Percentiles rank a stretch among this genome's conserved stretches.
Evolutionary conservation across 2,329 filamentous ascomycete genomes (phyloP).

Genomic region (Sporothrix phasma): DNA sequence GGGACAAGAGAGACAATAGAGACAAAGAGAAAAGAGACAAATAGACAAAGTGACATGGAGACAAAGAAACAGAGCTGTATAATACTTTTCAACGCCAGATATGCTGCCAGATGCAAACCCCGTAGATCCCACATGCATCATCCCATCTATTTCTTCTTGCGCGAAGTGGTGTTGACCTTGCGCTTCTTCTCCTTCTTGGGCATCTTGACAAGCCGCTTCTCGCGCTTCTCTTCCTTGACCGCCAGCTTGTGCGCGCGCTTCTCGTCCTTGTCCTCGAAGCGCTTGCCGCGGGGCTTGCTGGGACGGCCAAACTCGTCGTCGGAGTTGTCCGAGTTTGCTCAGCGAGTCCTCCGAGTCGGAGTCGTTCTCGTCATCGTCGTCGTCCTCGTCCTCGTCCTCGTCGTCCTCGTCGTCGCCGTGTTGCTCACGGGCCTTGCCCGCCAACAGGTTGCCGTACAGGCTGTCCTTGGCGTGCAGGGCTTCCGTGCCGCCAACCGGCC

Average conservation of each 20-base stretch:
- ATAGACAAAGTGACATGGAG: neutral
- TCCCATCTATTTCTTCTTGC: conserved; percentile 34
- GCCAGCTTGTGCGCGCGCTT: conserved; percentile 82
- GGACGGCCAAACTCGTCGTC: conserved; percentile 37
- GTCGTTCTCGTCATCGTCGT: conserved; percentile 23
- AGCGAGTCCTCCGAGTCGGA: conserved; percentile 23
- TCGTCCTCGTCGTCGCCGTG: neutral
- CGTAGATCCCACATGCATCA: neutral
- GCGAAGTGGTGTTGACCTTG: conserved; percentile 53
- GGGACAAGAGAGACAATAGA: no score
- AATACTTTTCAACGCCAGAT: conserved; percentile 5
- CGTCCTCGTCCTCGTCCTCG: neutral
- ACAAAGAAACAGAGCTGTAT: neutral
- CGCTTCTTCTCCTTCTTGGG: conserved; percentile 95
- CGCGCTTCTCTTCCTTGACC: conserved; percentile 90
- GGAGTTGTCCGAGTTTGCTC: conserved; percentile 32
- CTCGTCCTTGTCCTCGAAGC: conserved; percentile 82
- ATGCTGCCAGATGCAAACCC: neutral
- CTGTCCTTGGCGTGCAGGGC: conserved; percentile 40
- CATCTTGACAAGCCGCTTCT: conserved; percentile 90
- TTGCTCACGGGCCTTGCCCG: conserved; percentile 34
- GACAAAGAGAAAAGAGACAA: neutral
- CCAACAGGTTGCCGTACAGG: conserved; percentile 74
- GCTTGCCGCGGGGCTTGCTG: conserved; percentile 64
- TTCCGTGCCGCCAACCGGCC: conserved; percentile 45